A percentile compares a stretch with the other conserved stretches of the same genome.
phyloP scores from a whole-genome alignment of 768 basidiomycete species.

The Termitomyces sp. region DNA sequence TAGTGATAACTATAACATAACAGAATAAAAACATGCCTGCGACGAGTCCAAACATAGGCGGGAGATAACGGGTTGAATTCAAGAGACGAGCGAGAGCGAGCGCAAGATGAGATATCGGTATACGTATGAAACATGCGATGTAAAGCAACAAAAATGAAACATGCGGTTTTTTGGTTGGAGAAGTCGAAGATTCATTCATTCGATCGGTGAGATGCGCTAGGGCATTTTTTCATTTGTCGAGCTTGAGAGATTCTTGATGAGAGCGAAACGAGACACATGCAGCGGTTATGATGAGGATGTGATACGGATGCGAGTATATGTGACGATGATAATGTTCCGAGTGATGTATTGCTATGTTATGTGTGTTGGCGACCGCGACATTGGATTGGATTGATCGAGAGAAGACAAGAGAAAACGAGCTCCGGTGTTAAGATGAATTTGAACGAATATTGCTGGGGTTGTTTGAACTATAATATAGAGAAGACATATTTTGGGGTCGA shows the following conservation, averaged over 20 bases:
- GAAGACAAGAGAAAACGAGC: background rate
- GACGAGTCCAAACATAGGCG: no score
- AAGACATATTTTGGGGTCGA: background rate
- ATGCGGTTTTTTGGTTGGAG: background rate
- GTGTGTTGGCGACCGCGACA: background rate
- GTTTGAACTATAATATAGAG: background rate
- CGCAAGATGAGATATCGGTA: background rate
- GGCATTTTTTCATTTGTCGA: background rate
- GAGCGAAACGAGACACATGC: background rate
- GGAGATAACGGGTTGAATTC: no score
- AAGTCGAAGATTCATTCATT: background rate
- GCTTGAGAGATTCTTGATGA: background rate
- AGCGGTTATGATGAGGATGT: background rate
- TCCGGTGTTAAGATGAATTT: background rate
- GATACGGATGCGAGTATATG: background rate
- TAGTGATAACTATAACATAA: background rate
- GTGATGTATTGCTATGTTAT: background rate
- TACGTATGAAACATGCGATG: background rate
- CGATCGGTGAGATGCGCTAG: background rate
- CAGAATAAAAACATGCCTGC: background rate
- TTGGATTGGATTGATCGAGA: background rate
- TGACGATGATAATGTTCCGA: background rate
- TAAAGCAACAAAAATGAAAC: background rate
- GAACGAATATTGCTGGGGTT: no score
- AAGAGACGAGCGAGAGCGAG: background rate